Evolutionary conservation across 2,329 filamentous ascomycete genomes (phyloP).

Genomic region (Trichoderma koningii): DNA sequence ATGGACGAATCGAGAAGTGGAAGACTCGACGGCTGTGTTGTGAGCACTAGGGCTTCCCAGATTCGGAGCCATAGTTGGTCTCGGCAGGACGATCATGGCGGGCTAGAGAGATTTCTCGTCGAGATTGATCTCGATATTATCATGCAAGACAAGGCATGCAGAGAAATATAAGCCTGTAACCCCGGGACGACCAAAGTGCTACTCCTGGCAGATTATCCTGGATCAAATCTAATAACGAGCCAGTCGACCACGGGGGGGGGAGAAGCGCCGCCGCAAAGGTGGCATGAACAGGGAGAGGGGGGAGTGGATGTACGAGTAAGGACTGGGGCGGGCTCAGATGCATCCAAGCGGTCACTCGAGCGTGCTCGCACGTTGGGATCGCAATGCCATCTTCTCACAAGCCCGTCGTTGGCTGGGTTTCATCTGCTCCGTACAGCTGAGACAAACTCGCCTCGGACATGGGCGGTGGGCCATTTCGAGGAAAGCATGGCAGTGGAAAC

Average conservation of each 20-base stretch:
- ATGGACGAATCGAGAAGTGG: conserved; percentile 12
- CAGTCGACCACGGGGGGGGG: conserved; percentile 12
- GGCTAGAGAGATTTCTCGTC: conserved; percentile 27
- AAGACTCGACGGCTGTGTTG: conserved; percentile 18
- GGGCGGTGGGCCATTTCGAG: conserved; percentile 24
- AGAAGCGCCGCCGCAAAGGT: conserved; percentile 26
- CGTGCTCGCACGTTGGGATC: conserved; percentile 30
- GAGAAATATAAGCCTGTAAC: conserved; percentile 32
- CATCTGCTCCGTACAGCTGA: conserved; percentile 35
- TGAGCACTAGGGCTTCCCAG: conserved; percentile 29
- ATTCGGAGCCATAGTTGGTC: conserved; percentile 31
- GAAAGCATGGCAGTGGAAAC: conserved; percentile 26
- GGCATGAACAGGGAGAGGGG: conserved; percentile 23
- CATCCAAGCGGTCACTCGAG: conserved; percentile 22
- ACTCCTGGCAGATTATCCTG: conserved; percentile 25
- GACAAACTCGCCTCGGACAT: conserved; percentile 35
- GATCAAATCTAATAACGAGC: conserved; percentile 28
- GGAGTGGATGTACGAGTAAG: conserved; percentile 11
- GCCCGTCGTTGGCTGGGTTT: conserved; percentile 39
- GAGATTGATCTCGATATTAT: conserved; percentile 34
- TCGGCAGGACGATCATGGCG: conserved; percentile 39
- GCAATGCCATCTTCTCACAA: conserved; percentile 23
- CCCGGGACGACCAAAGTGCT: conserved; percentile 16
- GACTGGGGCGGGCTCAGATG: conserved; percentile 29
- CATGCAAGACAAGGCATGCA: conserved; percentile 32